phyloP scores from a whole-genome alignment of 2,329 filamentous ascomycete species.

The Cryphonectria radicalis region DNA sequence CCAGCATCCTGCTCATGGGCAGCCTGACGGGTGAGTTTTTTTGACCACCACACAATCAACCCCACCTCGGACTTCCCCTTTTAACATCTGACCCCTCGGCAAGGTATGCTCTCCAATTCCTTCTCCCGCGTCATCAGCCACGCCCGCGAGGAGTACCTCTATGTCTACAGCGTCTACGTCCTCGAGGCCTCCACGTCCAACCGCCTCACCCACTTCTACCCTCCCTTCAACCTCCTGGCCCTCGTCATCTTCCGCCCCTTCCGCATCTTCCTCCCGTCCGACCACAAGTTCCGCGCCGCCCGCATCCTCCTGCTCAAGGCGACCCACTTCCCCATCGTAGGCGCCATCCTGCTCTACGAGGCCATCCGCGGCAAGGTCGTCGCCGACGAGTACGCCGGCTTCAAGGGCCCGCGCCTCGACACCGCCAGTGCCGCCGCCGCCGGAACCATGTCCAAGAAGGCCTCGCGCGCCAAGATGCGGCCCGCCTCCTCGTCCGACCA shows the following conservation, averaged over 20 bases:
- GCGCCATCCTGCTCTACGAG: constrained; percentile 71
- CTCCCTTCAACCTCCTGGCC: constrained; percentile 75
- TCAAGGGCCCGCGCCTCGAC: constrained; percentile 48
- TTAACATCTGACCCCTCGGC: neutral
- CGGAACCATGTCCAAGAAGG: constrained; percentile 2
- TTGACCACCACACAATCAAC: neutral
- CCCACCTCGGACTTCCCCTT: too few relatives aligned
- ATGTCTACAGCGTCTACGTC: constrained; percentile 71
- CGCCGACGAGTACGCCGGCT: constrained; percentile 51
- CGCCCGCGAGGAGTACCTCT: constrained; percentile 76
- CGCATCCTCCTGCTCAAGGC: constrained; percentile 66
- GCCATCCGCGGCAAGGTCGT: constrained; percentile 46
- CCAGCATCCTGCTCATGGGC: constrained; percentile 78
- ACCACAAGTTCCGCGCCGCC: constrained; percentile 60
- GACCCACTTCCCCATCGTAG: constrained; percentile 71
- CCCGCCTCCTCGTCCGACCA: constrained; percentile 31
- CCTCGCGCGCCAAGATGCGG: constrained; percentile 20
- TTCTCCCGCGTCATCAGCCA: constrained; percentile 68
- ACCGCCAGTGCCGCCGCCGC: neutral
- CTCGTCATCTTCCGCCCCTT: constrained; percentile 73
- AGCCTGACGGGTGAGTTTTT: constrained; percentile 60
- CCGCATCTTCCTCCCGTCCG: constrained; percentile 67
- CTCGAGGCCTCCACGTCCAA: constrained; percentile 70
- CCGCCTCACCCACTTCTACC: constrained; percentile 71
- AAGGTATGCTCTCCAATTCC: constrained; percentile 75